Base-by-base conservation (phyloP, 345 rosid genomes). In the Salix caprea region DNA sequence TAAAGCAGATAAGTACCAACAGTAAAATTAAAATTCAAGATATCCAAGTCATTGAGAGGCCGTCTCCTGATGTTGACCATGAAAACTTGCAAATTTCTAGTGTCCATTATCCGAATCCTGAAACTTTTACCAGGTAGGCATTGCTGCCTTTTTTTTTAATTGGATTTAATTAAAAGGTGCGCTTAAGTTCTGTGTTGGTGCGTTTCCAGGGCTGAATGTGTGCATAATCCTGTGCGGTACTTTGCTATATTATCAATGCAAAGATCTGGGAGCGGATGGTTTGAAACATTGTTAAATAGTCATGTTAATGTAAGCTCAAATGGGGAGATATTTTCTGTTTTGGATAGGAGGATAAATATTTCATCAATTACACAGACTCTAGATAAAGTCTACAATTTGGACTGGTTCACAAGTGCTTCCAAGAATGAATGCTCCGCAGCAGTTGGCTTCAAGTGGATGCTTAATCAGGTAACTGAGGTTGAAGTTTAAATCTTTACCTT, bases 201-300 rank as follows among this genome's bases (percentile, higher is more conserved):
- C 70, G 13, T 70, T 73, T 46, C 34, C 83, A 96, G 99, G 90
- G 82, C 78, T 56, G 99, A 93, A 82, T 96, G 99, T 77, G 82
- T 65, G 18, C 81, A 79, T 46, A 96, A 91, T 82, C 97, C 99
- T 4, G 96, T 96, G 60, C 82, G 89, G 36, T 90, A 85, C 84
- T 96, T 96, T 85, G 91, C 91, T 11, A 96, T 96, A 73, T 40
- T 96, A 65, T 96, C 99, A 10, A 93, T 91, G 97, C 99, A 96
- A 83, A 91, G 99, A 84, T 96, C 99, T 0, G 98, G 98, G 70
- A 93, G 98, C 76, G 98, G 99, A 66, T 96, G 99, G 99, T 96
- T 93, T 76, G 99, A 96, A 87, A 91, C 98, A 7, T 87, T 96
- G 85, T 85, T 93, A 76, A 96, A 96, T 82, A 96, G 96, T 84